Evolutionary conservation across 768 basidiomycete genomes (phyloP).

Genomic region (Suillus decipiens): DNA sequence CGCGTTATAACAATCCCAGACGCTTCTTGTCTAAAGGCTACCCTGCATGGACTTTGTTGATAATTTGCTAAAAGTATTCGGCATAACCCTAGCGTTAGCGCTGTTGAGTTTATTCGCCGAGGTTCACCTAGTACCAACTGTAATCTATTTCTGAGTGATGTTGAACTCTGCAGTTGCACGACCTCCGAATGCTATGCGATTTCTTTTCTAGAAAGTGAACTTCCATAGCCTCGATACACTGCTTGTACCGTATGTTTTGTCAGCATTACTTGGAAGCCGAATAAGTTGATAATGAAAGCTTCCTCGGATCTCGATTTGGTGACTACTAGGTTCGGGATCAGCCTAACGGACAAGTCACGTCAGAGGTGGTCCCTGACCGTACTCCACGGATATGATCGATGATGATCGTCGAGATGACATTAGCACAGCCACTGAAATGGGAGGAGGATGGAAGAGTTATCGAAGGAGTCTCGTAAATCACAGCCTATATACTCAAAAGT

Average conservation of each 20-base stretch:
- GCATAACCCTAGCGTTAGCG: not conserved
- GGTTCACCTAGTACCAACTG: not conserved
- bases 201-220: not conserved
- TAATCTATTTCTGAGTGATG: not conserved
- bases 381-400: too few species aligned
- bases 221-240: not conserved
- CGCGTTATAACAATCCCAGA: too few species aligned
- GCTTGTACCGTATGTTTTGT: not conserved
- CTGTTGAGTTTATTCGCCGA: not conserved
- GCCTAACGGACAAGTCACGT: too few species aligned
- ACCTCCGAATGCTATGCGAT: not conserved
- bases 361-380: too few species aligned
- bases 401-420: not conserved
- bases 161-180: not conserved
- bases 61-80: not conserved
- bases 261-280: too few species aligned
- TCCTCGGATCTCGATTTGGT: too few species aligned
- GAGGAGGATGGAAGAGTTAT: too few species aligned
- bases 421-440: too few species aligned
- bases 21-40: constrained; percentile 48
- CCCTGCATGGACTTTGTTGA: too few species aligned
- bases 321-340: too few species aligned
- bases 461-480: not conserved
- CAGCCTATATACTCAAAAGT: not conserved
- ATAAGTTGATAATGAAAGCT: too few species aligned